Evolutionary conservation across 345 rosid species (phyloP).

Genomic region (Dipteronia dyeriana): DNA sequence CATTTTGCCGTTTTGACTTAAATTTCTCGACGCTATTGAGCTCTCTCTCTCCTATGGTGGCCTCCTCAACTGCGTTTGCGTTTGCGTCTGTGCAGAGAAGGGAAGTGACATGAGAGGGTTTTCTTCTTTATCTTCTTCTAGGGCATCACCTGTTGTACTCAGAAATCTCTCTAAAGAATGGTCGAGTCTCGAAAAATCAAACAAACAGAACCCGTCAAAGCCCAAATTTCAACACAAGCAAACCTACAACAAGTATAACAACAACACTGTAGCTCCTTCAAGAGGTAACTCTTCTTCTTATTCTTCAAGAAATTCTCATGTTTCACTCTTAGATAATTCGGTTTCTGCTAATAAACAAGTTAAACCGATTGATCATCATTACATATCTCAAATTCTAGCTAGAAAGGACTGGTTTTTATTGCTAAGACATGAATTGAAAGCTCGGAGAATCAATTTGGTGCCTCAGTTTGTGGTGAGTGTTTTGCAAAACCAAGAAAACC

Average conservation of each 20-base stretch:
- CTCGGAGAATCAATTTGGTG: constrained; percentile 51
- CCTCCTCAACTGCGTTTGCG: constrained; percentile 18
- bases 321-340: constrained; percentile 10
- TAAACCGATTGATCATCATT: constrained; percentile 42
- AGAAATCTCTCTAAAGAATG: constrained; percentile 15
- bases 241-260: neutral
- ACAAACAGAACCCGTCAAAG: constrained; percentile 15
- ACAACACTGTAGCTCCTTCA: constrained; percentile 20
- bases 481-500: constrained; percentile 78
- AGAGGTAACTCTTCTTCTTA: constrained; percentile 30
- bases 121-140: constrained; percentile 50
- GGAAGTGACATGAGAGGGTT: constrained; percentile 52
- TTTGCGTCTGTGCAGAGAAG: neutral
- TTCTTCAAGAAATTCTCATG: constrained; percentile 7
- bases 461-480: constrained; percentile 60
- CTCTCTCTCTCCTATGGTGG: neutral
- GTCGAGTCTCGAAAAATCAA: neutral
- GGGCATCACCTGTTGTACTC: constrained; percentile 43
- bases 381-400: constrained; percentile 57
- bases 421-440: constrained; percentile 58
- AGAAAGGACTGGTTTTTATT: constrained; percentile 76
- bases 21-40: neutral
- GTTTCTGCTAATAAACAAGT: constrained; percentile 18
- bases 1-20: neutral
- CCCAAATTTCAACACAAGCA: constrained; percentile 10